Base-by-base conservation (phyloP, 108 stramenopile species). In the Pelagomonas calceolata region DNA sequence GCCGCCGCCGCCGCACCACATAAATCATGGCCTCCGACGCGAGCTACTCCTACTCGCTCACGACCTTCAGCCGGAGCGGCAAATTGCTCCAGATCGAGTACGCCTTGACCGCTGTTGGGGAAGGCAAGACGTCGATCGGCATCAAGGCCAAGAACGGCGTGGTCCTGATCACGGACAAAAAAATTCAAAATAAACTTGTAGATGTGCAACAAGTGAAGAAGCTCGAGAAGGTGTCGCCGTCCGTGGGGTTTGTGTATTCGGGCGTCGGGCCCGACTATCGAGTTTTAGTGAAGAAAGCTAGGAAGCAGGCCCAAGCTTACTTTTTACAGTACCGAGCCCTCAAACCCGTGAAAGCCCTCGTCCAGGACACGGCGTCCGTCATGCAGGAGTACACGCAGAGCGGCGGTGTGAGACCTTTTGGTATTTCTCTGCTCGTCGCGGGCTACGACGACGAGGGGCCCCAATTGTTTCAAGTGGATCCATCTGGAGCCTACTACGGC, bases 221-320 rank as follows among this genome's bases (percentile, higher is more conserved):
- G 86, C 88, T 98, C 65, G 90, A 93, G 69, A 71, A 72, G 32
- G 84, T 99, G 36, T 93, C 94, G 36, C 89, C 91, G 32, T 81
- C 86, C 64, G 74, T 80, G 36, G 99, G 97, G 39, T 90, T 98
- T 73, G 97, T 96, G 12, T 99, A 93, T 76, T 75, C 93, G n/a
- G 99, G 99, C 18, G 86, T 99, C 21, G 96, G 96, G 45, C 95
- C 99, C 51, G 99, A 99, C 85, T 98, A 94, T 87, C 91, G 99
- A 32, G 94, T 99, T 35, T 76, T 98, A 36, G 95, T 96, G 26
- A 89, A 92, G 65, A 90, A 87, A 68, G 93, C 91, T 30, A 94
- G 97, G 64, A 99, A 99, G 76, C 79, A 86, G 46, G 89, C 98
- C 32, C 93, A 96, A 78, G 75, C 88, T 34, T 97, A 97, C 82